These are phyloP conservation scores for Puccinia novopanici DNA, from an alignment of 1,284 basidiomycete species.

Conservation along the genomic window DNA sequence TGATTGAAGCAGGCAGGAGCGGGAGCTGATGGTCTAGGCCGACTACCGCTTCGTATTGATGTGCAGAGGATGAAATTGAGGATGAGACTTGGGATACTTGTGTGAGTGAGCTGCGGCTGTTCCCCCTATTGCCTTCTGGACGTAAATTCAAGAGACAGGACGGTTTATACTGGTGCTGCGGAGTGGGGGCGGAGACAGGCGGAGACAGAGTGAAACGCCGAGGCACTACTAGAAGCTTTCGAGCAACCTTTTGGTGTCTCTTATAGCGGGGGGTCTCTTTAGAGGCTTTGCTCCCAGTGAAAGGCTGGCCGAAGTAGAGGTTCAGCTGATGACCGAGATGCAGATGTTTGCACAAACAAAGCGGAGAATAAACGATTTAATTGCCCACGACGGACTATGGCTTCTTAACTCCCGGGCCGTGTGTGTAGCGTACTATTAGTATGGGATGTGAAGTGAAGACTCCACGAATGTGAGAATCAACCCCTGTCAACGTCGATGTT, in stretches of 20 bases:
- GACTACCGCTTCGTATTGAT: neutral
- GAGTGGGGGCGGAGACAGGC: neutral
- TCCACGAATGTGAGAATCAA: neutral
- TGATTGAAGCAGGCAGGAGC: neutral
- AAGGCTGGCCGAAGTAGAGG: neutral
- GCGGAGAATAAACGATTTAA: neutral
- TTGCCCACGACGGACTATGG: neutral
- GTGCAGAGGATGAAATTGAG: neutral
- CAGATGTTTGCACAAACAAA: neutral
- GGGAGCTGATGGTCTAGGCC: neutral
- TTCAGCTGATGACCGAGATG: neutral
- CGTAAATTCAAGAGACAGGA: neutral
- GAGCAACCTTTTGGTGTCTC: neutral
- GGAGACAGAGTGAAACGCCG: slow-evolving; percentile 11
- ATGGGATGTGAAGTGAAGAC: neutral
- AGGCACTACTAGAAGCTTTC: neutral
- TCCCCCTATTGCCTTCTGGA: neutral
- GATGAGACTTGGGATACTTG: neutral
- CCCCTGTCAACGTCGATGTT: neutral
- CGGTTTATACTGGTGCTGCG: neutral
- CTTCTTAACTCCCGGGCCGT: neutral
- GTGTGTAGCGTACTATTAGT: neutral
- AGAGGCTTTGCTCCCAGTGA: neutral
- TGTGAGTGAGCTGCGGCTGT: neutral
- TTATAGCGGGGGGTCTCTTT: neutral